phyloP scores from a whole-genome alignment of 306 rosid species.

The Quercus gilva region DNA sequence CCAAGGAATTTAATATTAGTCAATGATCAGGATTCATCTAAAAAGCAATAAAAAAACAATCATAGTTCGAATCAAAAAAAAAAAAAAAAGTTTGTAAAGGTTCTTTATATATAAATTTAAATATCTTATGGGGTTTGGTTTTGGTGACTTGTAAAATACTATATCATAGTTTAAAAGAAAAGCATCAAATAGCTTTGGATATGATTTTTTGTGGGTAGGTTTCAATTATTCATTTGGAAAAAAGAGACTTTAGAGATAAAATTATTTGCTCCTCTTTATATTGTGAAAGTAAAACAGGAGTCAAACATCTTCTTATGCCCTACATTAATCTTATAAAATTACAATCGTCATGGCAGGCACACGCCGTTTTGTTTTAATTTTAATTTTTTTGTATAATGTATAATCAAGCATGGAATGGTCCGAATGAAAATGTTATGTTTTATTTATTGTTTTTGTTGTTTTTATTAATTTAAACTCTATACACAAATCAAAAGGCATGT shows the following conservation, averaged over 20 bases:
- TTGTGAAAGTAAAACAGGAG: background rate
- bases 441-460: background rate
- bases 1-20: too few species aligned
- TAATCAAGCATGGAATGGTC: background rate
- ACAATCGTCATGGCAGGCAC: background rate
- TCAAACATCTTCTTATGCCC: background rate
- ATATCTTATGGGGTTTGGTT: background rate
- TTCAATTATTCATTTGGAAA: background rate
- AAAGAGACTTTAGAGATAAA: background rate
- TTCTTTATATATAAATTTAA: background rate
- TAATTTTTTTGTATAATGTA: too few species aligned
- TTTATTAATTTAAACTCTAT: background rate
- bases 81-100: background rate
- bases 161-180: background rate
- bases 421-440: background rate
- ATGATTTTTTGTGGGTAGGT: background rate
- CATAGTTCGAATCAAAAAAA: background rate
- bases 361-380: background rate
- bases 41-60: background rate
- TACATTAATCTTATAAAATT: background rate
- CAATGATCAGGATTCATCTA: too few species aligned
- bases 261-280: background rate
- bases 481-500: background rate
- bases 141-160: background rate
- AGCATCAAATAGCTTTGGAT: background rate